These are phyloP conservation scores for Asterella californica DNA, from an alignment of 225 moss, liverwort and hornwort genomes.

Conservation along the genomic window DNA sequence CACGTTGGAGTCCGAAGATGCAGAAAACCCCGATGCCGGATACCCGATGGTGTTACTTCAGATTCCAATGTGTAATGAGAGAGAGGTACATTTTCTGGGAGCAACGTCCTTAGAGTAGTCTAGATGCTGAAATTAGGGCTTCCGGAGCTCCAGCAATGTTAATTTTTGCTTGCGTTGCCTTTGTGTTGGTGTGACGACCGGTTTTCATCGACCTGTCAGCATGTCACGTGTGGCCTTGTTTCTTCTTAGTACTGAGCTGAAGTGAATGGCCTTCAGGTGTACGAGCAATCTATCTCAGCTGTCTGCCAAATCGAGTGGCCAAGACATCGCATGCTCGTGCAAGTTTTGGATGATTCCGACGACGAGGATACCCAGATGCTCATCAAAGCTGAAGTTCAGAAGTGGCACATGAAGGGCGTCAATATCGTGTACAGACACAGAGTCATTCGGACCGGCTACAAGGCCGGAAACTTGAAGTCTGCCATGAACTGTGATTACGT, in stretches of 20 bases:
- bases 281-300: slow-evolving; percentile 95
- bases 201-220: not conserved
- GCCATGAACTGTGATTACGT: slow-evolving; percentile 86
- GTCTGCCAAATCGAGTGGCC: slow-evolving; percentile 98
- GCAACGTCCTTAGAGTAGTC: not conserved
- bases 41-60: slow-evolving; percentile 89
- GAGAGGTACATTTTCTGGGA: slow-evolving; percentile 60
- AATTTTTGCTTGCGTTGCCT: not conserved
- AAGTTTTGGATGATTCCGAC: slow-evolving; percentile 89
- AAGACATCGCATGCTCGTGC: slow-evolving; percentile 73
- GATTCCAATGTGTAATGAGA: slow-evolving; percentile 98
- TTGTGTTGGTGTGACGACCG: not conserved
- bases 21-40: slow-evolving; percentile 67
- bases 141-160: not conserved
- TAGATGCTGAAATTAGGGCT: slow-evolving; percentile 19
- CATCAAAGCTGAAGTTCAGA: slow-evolving; percentile 85
- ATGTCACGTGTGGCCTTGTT: not conserved
- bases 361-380: slow-evolving; percentile 79
- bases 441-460: slow-evolving; percentile 82
- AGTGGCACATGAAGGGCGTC: slow-evolving; percentile 76
- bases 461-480: slow-evolving; percentile 83
- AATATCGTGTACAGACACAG: slow-evolving; percentile 91
- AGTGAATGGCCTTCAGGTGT: slow-evolving; percentile 50
- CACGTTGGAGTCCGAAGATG: slow-evolving; percentile 69
- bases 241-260: not conserved